Evolutionary conservation across 176 grass and related monocot genomes (phyloP), one percentile per base, ranked within the genome.

Genomic region (Juncus effusus): DNA sequence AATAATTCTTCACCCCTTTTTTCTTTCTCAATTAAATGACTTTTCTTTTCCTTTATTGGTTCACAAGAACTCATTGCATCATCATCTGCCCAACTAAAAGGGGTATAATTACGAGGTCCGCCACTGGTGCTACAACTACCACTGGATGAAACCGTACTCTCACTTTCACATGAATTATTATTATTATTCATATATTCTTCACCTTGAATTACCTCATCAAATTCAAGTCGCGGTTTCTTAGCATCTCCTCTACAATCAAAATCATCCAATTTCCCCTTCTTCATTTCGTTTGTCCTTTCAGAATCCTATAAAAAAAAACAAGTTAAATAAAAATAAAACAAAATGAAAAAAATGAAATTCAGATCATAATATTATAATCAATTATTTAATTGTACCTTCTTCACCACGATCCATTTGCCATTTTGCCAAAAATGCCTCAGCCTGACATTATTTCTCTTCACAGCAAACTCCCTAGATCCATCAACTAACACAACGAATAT

Each of bases 401-500:
- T 82, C 42, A 79, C 50, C 19, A 58, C 7, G 63, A 67, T 49
- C 89, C 85, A 94, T 59, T 77, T 60, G 51, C 82, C 36, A 39
- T 77, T 63, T 1, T 71, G 59, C 13, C 67, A 56, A n/a, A 72
- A 13, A 4, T 49, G 13, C 52, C 62, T 81, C 0, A 62, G 16
- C 36, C 68, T 72, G 10, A 72, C 10, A 59, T 59, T 72, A 41
- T 53, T 42, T 72, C 54, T 45, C 54, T 59, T 72, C 7, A 72
- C 68, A 7, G 68, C 68, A 28, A 72, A 40, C 68, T 59, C 54
- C 41, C 68, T 53, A 59, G 13, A 16, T 14, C 58, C 54, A 45
- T 64, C 82, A 61, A 82, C 60, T 69, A 80, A 66, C 64, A 64
- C 80, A 65, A 88, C 72, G 50, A 70, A 38, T 16, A 79, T 63